Percentiles rank a stretch among this genome's conserved stretches.
Conservation (phyloP, 345 rosid genomes). For the Ailanthus altissimus region DNA sequence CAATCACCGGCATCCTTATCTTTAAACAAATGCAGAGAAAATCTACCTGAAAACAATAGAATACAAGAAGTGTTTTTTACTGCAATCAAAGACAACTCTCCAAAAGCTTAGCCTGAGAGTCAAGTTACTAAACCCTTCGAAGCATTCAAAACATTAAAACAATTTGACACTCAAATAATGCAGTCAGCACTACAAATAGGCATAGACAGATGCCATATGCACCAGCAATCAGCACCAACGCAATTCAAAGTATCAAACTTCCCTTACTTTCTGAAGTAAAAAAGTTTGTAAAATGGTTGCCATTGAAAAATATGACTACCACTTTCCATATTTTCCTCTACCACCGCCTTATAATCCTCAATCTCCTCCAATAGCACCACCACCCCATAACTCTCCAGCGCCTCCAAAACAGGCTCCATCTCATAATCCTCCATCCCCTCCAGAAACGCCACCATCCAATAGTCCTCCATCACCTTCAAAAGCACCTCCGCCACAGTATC, state of each 20-base stretch:
- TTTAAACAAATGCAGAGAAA: not conserved
- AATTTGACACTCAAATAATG: not conserved
- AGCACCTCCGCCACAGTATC: slow-evolving; percentile 13
- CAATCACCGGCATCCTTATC: not conserved
- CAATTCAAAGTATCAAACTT: not conserved
- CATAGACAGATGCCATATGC: not conserved
- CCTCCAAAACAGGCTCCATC: slow-evolving; percentile 19
- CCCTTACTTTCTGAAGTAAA: too few relatives aligned
- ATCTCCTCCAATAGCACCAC: slow-evolving; percentile 16
- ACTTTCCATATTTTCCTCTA: slow-evolving; percentile 39
- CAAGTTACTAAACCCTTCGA: slow-evolving; percentile 41
- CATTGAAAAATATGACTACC: slow-evolving; percentile 12
- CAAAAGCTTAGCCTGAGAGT: slow-evolving; percentile 43
- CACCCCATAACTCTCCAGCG: slow-evolving; percentile 21
- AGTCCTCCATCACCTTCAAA: slow-evolving; percentile 18
- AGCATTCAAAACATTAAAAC: slow-evolving; percentile 28
- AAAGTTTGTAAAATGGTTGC: slow-evolving; percentile 27
- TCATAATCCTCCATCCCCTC: slow-evolving; percentile 24
- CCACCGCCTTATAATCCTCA: slow-evolving; percentile 31
- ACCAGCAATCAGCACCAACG: slow-evolving; percentile 1
- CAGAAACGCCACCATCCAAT: slow-evolving; percentile 20
- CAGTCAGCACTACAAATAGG: slow-evolving; percentile 24
- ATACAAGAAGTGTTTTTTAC: slow-evolving; percentile 36
- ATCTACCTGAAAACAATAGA: not conserved
- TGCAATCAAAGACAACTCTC: slow-evolving; percentile 45